A percentile compares a stretch with the other conserved stretches of the same genome.
Conservation (phyloP, 441 rosid genomes). For the Pelargonium australe region DNA sequence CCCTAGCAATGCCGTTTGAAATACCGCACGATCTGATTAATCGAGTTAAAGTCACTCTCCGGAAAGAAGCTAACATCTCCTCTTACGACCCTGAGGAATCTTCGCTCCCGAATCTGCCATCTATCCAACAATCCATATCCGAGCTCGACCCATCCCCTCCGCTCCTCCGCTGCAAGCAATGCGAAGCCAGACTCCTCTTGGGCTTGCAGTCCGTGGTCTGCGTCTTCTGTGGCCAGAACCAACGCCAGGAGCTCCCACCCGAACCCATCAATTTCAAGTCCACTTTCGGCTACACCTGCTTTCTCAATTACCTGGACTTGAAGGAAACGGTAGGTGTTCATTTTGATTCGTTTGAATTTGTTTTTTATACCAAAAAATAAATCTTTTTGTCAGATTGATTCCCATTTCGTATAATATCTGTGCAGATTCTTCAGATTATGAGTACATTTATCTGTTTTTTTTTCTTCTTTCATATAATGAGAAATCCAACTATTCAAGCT, state of each 20-base stretch:
- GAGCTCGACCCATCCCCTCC: slow-evolving; percentile 56
- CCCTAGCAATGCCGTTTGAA: slow-evolving; percentile 44
- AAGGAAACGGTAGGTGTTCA: slow-evolving; percentile 59
- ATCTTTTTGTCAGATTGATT: not conserved
- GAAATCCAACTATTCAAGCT: too few species aligned
- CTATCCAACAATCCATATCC: slow-evolving; percentile 39
- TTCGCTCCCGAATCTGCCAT: slow-evolving; percentile 36
- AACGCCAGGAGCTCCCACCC: slow-evolving; percentile 40
- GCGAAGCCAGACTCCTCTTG: slow-evolving; percentile 55
- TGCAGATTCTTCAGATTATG: too few species aligned
- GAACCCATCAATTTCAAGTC: slow-evolving; percentile 61
- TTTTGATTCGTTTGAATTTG: not conserved
- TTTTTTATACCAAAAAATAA: not conserved
- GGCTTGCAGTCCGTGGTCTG: slow-evolving; percentile 59
- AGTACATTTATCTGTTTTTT: too few species aligned
- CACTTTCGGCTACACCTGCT: slow-evolving; percentile 54
- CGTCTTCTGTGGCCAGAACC: slow-evolving; percentile 68
- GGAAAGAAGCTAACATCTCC: slow-evolving; percentile 48
- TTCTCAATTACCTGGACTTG: slow-evolving; percentile 56
- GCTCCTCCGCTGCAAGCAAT: slow-evolving; percentile 57
- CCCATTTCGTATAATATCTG: not conserved
- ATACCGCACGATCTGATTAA: slow-evolving; percentile 53
- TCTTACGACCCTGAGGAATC: slow-evolving; percentile 41
- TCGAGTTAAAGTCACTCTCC: slow-evolving; percentile 54
- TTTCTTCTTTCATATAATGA: too few species aligned